phyloP scores from a whole-genome alignment of 306 rosid genomes.

The Cicer bijugum region DNA sequence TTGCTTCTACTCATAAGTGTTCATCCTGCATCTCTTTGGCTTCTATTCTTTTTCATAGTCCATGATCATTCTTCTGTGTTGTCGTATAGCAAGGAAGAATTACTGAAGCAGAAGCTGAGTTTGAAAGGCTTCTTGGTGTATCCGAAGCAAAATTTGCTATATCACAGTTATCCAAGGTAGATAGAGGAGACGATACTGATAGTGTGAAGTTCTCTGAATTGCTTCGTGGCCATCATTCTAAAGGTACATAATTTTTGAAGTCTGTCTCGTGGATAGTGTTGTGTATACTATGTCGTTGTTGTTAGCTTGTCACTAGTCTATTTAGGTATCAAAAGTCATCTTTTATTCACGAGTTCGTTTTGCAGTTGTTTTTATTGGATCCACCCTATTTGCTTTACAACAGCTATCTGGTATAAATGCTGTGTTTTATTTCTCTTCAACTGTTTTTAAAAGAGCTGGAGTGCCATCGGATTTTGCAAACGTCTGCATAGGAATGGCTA shows the following conservation, averaged over 20 bases:
- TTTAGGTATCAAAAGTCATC: slow-evolving; percentile 49
- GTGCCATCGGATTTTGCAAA: slow-evolving; percentile 89
- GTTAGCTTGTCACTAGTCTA: slow-evolving; percentile 40
- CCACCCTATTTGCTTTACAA: slow-evolving; percentile 99
- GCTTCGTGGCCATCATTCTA: slow-evolving; percentile 81
- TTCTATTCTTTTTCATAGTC: slow-evolving; percentile 17
- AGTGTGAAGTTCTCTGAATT: slow-evolving; percentile 74
- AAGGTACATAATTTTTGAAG: slow-evolving; percentile 56
- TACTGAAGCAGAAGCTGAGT: slow-evolving; percentile 83
- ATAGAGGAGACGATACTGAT: slow-evolving; percentile 81
- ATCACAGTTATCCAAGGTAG: slow-evolving; percentile 71
- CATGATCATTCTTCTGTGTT: slow-evolving; percentile 32
- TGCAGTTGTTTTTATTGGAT: slow-evolving; percentile 99
- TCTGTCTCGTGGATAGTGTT: slow-evolving; percentile 25
- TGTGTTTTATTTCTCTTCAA: slow-evolving; percentile 95
- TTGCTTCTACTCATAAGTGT: slow-evolving; percentile 13
- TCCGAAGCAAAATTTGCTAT: slow-evolving; percentile 88
- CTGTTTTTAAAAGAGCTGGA: slow-evolving; percentile 92
- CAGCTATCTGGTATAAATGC: slow-evolving; percentile 99
- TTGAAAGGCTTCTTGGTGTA: slow-evolving; percentile 84
- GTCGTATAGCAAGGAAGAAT: slow-evolving; percentile 84
- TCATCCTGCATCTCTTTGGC: slow-evolving; percentile 16
- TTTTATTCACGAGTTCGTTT: slow-evolving; percentile 76
- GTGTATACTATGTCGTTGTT: slow-evolving; percentile 10
- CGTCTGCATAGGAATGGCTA: slow-evolving; percentile 78